Evolutionary conservation across 208 protist species (phyloP).

Genomic region (Acanthamoeba culbertsoni): DNA sequence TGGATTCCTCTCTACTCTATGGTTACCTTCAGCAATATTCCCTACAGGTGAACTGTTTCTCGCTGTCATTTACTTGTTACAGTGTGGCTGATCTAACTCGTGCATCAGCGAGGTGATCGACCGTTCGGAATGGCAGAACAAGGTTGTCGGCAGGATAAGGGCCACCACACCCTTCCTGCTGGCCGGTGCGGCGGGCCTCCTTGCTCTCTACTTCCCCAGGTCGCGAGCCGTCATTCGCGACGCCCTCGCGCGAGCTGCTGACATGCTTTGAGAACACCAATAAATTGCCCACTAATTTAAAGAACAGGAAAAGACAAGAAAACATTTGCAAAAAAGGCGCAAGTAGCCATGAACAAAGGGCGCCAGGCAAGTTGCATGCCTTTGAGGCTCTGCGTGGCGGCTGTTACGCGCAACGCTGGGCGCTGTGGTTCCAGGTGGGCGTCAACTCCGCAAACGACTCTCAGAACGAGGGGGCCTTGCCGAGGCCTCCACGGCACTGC

Average conservation of each 20-base stretch:
- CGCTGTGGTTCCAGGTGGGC: background rate
- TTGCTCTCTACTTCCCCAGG: conserved; percentile 29
- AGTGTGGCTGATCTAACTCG: too few species aligned
- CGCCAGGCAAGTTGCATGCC: too few species aligned
- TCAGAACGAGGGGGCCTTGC: background rate
- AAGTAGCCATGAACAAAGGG: too few species aligned
- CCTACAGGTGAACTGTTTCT: background rate
- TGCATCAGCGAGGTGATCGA: conserved; percentile 21
- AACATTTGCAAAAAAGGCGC: too few species aligned
- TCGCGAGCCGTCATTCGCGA: background rate
- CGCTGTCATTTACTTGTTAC: background rate
- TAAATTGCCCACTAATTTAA: too few species aligned
- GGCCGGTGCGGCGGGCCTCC: background rate
- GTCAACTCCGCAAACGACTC: background rate
- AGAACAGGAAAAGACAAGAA: too few species aligned
- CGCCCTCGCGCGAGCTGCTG: background rate
- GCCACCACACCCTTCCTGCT: background rate
- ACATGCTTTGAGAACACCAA: background rate
- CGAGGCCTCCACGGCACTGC: too few species aligned
- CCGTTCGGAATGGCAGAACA: background rate
- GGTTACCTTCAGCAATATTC: conserved; percentile 45
- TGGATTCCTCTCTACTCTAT: conserved; percentile 60
- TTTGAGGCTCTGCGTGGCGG: too few species aligned
- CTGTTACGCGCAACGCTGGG: too few species aligned
- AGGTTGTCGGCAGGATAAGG: background rate